Percentiles rank a stretch among this genome's conserved stretches.
Evolutionary conservation across 805 yeast genomes (phyloP).

Genomic region (Torulaspora microellipsoides): DNA sequence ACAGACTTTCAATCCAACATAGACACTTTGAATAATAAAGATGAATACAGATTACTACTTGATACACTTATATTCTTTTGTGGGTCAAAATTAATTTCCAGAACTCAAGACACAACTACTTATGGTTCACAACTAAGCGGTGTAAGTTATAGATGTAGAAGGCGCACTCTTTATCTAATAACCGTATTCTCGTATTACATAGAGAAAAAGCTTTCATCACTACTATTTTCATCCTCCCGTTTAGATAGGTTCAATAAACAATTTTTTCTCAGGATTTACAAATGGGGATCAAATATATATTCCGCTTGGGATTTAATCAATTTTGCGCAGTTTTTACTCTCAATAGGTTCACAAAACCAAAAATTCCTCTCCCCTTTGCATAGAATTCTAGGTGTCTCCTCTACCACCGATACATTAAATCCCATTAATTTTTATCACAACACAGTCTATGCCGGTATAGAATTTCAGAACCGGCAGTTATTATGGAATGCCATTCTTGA

Average conservation of each 20-base stretch:
- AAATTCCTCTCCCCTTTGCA: constrained; percentile 20
- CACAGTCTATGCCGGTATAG: constrained; percentile 20
- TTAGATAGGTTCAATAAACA: neutral
- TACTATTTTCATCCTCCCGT: constrained; percentile 3
- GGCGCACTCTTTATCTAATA: constrained; percentile 14
- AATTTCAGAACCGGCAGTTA: constrained; percentile 29
- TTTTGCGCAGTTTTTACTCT: constrained; percentile 5
- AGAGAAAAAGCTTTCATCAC: constrained; percentile 13
- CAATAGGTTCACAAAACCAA: neutral
- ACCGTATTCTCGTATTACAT: constrained; percentile 17
- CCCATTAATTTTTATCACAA: constrained; percentile 15
- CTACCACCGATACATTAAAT: constrained; percentile 1
- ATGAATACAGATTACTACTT: constrained; percentile 20
- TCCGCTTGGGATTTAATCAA: constrained; percentile 8
- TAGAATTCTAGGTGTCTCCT: constrained; percentile 15
- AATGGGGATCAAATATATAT: constrained; percentile 1
- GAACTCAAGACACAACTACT: constrained; percentile 4
- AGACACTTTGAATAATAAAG: constrained; percentile 5
- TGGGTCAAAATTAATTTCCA: constrained; percentile 11
- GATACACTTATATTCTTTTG: constrained; percentile 21
- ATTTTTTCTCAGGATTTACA: neutral
- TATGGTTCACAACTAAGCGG: constrained; percentile 21
- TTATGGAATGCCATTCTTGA: constrained; percentile 31
- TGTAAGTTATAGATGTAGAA: constrained; percentile 12
- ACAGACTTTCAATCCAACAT: constrained; percentile 10